Conservation (phyloP, 2,329 filamentous ascomycete species). For the Metarhizium humberi region DNA sequence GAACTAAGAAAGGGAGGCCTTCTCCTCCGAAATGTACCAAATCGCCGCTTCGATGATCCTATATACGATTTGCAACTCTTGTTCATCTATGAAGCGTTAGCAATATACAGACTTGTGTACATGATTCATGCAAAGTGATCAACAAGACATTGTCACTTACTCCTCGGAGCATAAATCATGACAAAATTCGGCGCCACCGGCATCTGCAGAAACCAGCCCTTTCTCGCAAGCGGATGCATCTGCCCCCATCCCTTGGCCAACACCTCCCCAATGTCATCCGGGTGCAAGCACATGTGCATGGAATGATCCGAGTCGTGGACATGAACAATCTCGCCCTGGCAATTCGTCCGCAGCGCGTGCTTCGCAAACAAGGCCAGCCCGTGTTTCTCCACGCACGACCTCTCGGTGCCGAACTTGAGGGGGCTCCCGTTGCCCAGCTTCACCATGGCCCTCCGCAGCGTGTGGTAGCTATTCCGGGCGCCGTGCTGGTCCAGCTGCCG, state of each 20-base stretch:
- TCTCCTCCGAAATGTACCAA: constrained; percentile 51
- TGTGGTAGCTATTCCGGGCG: constrained; percentile 40
- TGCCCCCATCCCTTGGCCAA: constrained; percentile 74
- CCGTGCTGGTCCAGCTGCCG: constrained; percentile 65
- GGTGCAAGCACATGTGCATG: constrained; percentile 73
- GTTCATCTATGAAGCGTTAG: constrained; percentile 34
- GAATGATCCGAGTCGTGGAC: constrained; percentile 68
- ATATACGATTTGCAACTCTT: constrained; percentile 58
- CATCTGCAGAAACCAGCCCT: constrained; percentile 49
- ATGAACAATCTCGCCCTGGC: constrained; percentile 75
- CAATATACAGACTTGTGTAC: background rate
- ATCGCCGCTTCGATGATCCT: constrained; percentile 65
- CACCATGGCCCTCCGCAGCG: constrained; percentile 43
- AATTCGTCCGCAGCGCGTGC: constrained; percentile 57
- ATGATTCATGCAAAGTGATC: background rate
- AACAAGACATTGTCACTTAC: constrained; percentile 20
- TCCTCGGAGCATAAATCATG: constrained; percentile 72
- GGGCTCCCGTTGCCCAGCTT: constrained; percentile 37
- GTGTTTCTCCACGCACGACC: constrained; percentile 75
- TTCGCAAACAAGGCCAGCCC: constrained; percentile 65
- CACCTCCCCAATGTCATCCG: constrained; percentile 63
- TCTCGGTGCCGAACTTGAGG: constrained; percentile 47
- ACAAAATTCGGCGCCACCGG: constrained; percentile 69
- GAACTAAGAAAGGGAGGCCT: constrained; percentile 24
- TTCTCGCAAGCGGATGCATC: constrained; percentile 56